Conservation (phyloP, 306 rosid genomes). For the Vachellia pachyceras region DNA sequence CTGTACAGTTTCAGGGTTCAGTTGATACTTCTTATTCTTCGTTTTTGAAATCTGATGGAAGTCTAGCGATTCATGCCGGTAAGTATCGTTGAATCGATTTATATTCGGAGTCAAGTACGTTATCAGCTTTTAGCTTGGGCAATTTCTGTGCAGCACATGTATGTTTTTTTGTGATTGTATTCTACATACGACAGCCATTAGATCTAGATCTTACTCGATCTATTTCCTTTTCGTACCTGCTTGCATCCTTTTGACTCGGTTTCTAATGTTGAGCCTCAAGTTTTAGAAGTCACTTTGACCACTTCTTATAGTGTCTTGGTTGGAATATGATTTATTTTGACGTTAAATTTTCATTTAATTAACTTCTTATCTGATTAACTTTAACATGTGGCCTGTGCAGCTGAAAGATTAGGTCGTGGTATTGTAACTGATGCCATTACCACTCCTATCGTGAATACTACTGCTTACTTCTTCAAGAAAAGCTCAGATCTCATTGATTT, state of each 20-base stretch:
- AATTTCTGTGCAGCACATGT: neutral
- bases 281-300: neutral
- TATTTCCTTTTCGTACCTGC: neutral
- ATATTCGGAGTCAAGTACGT: no score
- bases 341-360: conserved; percentile 18
- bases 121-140: neutral
- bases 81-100: no score
- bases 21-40: no score
- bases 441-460: conserved; percentile 90
- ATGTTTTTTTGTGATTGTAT: neutral
- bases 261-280: neutral
- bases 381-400: conserved; percentile 46
- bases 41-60: no score
- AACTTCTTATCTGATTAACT: conserved; percentile 33
- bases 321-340: neutral
- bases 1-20: no score
- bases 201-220: conserved; percentile 7
- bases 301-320: neutral
- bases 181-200: neutral
- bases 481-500: conserved; percentile 81
- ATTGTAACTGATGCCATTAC: conserved; percentile 88
- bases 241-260: neutral
- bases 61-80: no score
- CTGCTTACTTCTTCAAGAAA: conserved; percentile 82
- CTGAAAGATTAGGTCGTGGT: conserved; percentile 90